phyloP scores from a whole-genome alignment of 2,329 filamentous ascomycete genomes.

The Dothideomycetes sp. region DNA sequence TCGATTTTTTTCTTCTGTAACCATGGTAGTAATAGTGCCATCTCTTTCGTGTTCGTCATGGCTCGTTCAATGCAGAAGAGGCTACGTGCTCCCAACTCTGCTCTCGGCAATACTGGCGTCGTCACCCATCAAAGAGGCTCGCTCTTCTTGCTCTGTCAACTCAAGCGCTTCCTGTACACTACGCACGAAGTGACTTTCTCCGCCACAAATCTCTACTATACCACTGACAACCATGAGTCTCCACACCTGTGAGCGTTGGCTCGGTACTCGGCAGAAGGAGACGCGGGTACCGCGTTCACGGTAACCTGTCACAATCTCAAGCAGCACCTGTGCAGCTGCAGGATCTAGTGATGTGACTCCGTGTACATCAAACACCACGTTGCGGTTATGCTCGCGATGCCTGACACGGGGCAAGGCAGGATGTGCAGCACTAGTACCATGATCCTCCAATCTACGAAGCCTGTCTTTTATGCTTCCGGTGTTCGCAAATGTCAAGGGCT shows the following conservation, averaged over 20 bases:
- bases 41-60: too few species aligned
- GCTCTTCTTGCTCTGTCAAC: slow-evolving; percentile 63
- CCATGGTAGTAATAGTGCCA: too few species aligned
- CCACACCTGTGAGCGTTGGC: slow-evolving; percentile 51
- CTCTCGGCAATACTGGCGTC: neutral
- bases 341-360: slow-evolving; percentile 94
- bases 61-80: too few species aligned
- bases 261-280: slow-evolving; percentile 57
- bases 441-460: slow-evolving; percentile 73
- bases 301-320: slow-evolving; percentile 79
- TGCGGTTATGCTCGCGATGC: slow-evolving; percentile 70
- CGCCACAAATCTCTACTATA: slow-evolving; percentile 76
- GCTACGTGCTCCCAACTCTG: neutral
- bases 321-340: slow-evolving; percentile 81
- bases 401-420: slow-evolving; percentile 77
- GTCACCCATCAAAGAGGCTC: slow-evolving; percentile 19
- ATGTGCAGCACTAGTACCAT: slow-evolving; percentile 77
- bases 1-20: too few species aligned
- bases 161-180: slow-evolving; percentile 78
- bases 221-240: slow-evolving; percentile 67
- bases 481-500: slow-evolving; percentile 93
- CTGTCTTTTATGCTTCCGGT: slow-evolving; percentile 75
- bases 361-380: slow-evolving; percentile 94
- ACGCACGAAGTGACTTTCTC: slow-evolving; percentile 65
- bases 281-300: slow-evolving; percentile 66